These are phyloP conservation scores for Hypomontagnella monticulosa DNA, from an alignment of 495 filamentous ascomycete species.

Conservation along the genomic window DNA sequence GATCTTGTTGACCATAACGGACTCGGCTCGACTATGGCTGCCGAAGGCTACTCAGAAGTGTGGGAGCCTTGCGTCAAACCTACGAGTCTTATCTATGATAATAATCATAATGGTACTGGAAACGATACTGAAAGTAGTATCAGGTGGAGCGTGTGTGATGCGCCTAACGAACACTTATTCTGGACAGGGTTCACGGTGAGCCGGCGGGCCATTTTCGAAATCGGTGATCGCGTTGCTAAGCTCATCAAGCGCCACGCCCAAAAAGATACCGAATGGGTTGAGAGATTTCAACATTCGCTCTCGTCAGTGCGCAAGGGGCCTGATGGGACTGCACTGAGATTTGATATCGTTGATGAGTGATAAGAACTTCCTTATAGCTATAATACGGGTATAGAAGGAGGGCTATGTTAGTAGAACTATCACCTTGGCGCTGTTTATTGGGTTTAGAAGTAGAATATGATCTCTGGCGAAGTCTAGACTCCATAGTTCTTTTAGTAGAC, in stretches of 20 bases:
- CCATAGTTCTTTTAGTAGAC: too few relatives aligned
- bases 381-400: too few relatives aligned
- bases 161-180: slow-evolving; percentile 48
- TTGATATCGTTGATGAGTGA: not conserved
- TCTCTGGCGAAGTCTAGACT: too few relatives aligned
- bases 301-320: slow-evolving; percentile 20
- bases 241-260: slow-evolving; percentile 34
- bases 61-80: slow-evolving; percentile 42
- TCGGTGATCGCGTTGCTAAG: slow-evolving; percentile 46
- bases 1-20: slow-evolving; percentile 46
- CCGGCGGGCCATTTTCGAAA: slow-evolving; percentile 44
- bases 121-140: not conserved
- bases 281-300: slow-evolving; percentile 16
- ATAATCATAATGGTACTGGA: not conserved
- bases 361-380: not conserved
- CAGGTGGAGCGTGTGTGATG: slow-evolving; percentile 31
- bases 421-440: too few relatives aligned
- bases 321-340: slow-evolving; percentile 10
- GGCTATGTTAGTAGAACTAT: too few relatives aligned
- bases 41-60: slow-evolving; percentile 43
- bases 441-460: too few relatives aligned
- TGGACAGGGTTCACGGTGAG: slow-evolving; percentile 48
- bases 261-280: slow-evolving; percentile 27
- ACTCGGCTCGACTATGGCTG: slow-evolving; percentile 30
- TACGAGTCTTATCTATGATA: not conserved